These are phyloP conservation scores for Botrytis pseudocinerea DNA, from an alignment of 2,329 filamentous ascomycete species.

Conservation along the genomic window DNA sequence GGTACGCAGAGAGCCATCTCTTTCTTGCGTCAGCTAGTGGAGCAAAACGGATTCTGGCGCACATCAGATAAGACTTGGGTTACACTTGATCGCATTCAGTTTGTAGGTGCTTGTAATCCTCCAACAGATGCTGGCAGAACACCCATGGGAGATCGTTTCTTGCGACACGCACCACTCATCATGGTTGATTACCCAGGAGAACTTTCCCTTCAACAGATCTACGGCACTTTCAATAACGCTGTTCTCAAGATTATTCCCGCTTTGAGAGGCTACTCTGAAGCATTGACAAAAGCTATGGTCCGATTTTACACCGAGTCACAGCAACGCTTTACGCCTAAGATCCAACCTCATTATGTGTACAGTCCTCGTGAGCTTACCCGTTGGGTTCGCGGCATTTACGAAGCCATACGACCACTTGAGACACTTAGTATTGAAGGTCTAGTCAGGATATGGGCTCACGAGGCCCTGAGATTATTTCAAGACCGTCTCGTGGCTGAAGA, in stretches of 20 bases:
- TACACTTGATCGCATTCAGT: conserved; percentile 94
- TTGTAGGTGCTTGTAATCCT: conserved; percentile 97
- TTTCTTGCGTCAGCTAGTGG: conserved; percentile 94
- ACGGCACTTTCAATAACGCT: conserved; percentile 95
- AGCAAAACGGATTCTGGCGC: conserved; percentile 99
- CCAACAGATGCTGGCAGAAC: conserved; percentile 97
- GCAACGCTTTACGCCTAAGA: conserved; percentile 89
- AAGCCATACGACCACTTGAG: conserved; percentile 92
- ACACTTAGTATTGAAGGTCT: conserved; percentile 85
- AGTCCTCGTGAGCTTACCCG: conserved; percentile 96
- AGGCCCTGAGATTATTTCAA: conserved; percentile 93
- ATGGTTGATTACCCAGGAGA: conserved; percentile 99
- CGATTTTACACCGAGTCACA: conserved; percentile 95
- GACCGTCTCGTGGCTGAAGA: conserved; percentile 94
- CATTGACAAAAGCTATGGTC: conserved; percentile 96
- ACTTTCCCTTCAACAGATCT: conserved; percentile 92
- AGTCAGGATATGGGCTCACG: conserved; percentile 96
- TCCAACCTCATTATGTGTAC: conserved; percentile 99
- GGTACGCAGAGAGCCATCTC: conserved; percentile 96
- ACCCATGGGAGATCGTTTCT: conserved; percentile 86
- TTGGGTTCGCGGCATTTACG: conserved; percentile 97
- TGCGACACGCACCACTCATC: conserved; percentile 94
- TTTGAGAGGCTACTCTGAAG: conserved; percentile 90
- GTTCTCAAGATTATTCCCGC: conserved; percentile 95
- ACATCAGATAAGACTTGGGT: conserved; percentile 98